Evolutionary conservation across 2,329 filamentous ascomycete species (phyloP).

Genomic region (Penicillium sp.): DNA sequence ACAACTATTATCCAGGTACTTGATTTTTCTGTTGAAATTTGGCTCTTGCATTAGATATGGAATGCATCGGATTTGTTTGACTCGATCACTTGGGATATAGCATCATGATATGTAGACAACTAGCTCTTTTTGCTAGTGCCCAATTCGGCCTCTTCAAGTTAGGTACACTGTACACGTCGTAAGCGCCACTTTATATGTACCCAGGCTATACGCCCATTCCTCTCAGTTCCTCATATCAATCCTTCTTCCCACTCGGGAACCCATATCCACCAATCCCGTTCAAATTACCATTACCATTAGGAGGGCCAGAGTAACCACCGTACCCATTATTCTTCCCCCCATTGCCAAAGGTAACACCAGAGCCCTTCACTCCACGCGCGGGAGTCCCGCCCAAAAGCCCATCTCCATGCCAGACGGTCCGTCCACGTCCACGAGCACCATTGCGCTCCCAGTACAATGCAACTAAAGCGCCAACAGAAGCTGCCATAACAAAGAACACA

Average conservation of each 20-base stretch:
- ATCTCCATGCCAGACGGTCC: slow-evolving; percentile 40
- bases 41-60: slow-evolving; percentile 18
- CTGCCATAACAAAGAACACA: slow-evolving; percentile 37
- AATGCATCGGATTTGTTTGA: slow-evolving; percentile 22
- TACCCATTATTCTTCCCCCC: slow-evolving; percentile 54
- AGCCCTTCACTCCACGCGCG: slow-evolving; percentile 39
- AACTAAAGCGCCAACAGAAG: slow-evolving; percentile 32
- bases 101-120: slow-evolving; percentile 1
- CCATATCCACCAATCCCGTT: slow-evolving; percentile 30
- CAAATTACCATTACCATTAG: slow-evolving; percentile 24
- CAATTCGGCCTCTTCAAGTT: not conserved
- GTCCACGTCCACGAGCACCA: slow-evolving; percentile 19
- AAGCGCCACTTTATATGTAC: slow-evolving; percentile 1
- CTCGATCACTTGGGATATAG: not conserved
- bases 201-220: slow-evolving; percentile 5
- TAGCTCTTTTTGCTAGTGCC: not conserved
- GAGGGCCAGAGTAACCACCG: slow-evolving; percentile 51
- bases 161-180: slow-evolving; percentile 13
- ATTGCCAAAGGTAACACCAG: slow-evolving; percentile 54
- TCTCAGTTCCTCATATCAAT: slow-evolving; percentile 26
- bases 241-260: slow-evolving; percentile 41
- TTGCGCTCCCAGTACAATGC: slow-evolving; percentile 39
- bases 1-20: slow-evolving; percentile 16
- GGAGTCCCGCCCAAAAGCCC: slow-evolving; percentile 48
- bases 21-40: slow-evolving; percentile 9